Conservation (phyloP, 75 land plant genomes). For the Picea sitchensis region DNA sequence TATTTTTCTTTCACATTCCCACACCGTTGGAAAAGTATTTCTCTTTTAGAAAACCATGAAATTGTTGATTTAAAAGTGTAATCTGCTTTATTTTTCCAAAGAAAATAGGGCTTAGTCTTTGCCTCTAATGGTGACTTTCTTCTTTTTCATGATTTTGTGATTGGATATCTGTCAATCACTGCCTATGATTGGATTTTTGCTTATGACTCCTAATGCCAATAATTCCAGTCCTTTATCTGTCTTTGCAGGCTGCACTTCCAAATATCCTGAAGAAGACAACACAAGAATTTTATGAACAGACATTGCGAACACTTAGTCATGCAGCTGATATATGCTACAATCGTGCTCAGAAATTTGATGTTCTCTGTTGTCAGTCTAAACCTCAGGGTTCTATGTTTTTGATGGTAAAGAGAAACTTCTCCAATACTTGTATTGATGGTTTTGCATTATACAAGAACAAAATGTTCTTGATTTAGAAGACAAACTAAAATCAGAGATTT, state of each 20-base stretch:
- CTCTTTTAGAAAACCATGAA: conserved; percentile 1
- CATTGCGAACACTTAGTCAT: conserved; percentile 22
- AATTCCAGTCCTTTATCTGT: neutral
- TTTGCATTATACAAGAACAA: neutral
- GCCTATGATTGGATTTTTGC: neutral
- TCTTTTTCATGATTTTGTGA: neutral
- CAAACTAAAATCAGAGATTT: neutral
- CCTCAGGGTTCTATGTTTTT: conserved; percentile 86
- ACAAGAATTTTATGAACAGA: conserved; percentile 50
- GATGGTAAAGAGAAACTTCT: conserved; percentile 45
- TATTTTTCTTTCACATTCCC: no score
- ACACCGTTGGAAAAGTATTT: neutral
- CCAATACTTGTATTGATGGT: neutral
- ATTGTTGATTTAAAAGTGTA: neutral
- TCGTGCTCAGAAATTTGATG: conserved; percentile 38
- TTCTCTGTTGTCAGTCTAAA: conserved; percentile 58
- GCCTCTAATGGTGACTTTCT: neutral
- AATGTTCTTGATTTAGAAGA: neutral
- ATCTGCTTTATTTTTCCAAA: neutral
- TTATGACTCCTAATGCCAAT: neutral
- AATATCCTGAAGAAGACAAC: conserved; percentile 58
- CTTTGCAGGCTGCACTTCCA: conserved; percentile 74
- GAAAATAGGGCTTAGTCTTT: neutral
- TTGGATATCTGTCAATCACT: neutral
- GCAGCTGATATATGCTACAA: conserved; percentile 63